These are phyloP conservation scores for Helichrysum umbraculigerum DNA, from an alignment of 129 eudicot genomes.

Conservation along the genomic window DNA sequence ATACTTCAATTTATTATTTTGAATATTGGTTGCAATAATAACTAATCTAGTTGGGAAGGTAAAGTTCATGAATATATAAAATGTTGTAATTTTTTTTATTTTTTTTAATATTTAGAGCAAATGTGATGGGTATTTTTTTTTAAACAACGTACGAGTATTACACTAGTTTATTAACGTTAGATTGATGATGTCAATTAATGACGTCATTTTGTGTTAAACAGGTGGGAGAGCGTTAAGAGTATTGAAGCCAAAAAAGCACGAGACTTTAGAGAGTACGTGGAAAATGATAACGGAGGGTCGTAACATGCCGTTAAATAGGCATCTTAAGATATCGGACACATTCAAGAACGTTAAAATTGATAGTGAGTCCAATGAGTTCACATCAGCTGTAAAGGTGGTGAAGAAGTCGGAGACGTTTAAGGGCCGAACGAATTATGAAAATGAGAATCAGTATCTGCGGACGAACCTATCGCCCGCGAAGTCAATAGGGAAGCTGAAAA, in stretches of 20 bases:
- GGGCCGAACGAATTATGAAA: constrained; percentile 46
- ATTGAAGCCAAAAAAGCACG: constrained; percentile 55
- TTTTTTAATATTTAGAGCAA: too few relatives aligned
- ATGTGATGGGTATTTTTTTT: not conserved
- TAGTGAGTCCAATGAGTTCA: constrained; percentile 4
- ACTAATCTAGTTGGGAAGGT: not conserved
- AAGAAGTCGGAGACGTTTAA: constrained; percentile 57
- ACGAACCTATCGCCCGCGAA: constrained; percentile 23
- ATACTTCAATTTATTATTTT: too few relatives aligned
- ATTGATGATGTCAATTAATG: not conserved
- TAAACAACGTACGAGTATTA: not conserved
- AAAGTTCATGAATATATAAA: too few relatives aligned
- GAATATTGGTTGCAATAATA: not conserved
- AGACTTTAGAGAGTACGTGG: constrained; percentile 75
- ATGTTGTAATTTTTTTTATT: too few relatives aligned
- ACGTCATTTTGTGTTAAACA: constrained; percentile 5
- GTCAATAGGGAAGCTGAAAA: constrained; percentile 44
- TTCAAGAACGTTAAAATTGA: constrained; percentile 34
- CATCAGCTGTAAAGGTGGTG: constrained; percentile 27
- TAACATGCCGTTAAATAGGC: constrained; percentile 60
- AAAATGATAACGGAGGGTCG: constrained; percentile 69
- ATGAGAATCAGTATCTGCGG: constrained; percentile 23
- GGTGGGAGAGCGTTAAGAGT: constrained; percentile 60
- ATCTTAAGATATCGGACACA: constrained; percentile 54
- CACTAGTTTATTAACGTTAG: not conserved